Evolutionary conservation across 2,329 filamentous ascomycete species (phyloP).

Genomic region (Aureobasidium sp.): DNA sequence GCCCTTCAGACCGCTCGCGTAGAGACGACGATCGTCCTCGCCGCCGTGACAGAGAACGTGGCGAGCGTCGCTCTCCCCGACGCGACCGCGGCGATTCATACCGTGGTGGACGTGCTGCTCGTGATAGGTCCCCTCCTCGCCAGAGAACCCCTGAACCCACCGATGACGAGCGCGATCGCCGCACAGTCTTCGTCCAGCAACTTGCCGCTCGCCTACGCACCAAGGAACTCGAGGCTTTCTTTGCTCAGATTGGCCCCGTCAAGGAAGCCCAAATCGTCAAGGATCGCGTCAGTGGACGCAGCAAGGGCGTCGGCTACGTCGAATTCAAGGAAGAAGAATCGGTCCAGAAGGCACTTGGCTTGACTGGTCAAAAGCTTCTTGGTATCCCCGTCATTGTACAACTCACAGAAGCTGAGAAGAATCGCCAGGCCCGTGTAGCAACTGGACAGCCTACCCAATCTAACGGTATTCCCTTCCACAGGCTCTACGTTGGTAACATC

Average conservation of each 20-base stretch:
- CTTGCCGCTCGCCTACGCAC: conserved; percentile 88
- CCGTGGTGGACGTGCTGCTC: conserved; percentile 55
- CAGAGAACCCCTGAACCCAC: conserved; percentile 65
- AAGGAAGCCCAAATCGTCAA: conserved; percentile 99
- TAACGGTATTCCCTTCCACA: conserved; percentile 89
- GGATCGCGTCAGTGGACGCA: conserved; percentile 90
- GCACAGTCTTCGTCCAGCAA: conserved; percentile 97
- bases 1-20: conserved; percentile 38
- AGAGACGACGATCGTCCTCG: conserved; percentile 52
- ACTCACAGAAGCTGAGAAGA: conserved; percentile 98
- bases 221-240: conserved; percentile 88
- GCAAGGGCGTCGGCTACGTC: conserved; percentile 98
- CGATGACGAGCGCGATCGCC: conserved; percentile 92
- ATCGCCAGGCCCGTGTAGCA: conserved; percentile 83
- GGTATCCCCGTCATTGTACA: conserved; percentile 98
- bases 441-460: conserved; percentile 62
- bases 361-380: conserved; percentile 97
- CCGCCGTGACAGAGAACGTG: conserved; percentile 37
- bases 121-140: conserved; percentile 44
- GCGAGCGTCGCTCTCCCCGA: conserved; percentile 37
- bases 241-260: conserved; percentile 88
- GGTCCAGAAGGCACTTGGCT: conserved; percentile 85
- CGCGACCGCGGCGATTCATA: conserved; percentile 61
- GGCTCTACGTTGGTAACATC: conserved; percentile 97
- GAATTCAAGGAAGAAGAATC: conserved; percentile 97